Evolutionary conservation across 495 filamentous ascomycete species (phyloP), one percentile per base, ranked within the genome.

Genomic region (Hypoxylon crocopeplum): DNA sequence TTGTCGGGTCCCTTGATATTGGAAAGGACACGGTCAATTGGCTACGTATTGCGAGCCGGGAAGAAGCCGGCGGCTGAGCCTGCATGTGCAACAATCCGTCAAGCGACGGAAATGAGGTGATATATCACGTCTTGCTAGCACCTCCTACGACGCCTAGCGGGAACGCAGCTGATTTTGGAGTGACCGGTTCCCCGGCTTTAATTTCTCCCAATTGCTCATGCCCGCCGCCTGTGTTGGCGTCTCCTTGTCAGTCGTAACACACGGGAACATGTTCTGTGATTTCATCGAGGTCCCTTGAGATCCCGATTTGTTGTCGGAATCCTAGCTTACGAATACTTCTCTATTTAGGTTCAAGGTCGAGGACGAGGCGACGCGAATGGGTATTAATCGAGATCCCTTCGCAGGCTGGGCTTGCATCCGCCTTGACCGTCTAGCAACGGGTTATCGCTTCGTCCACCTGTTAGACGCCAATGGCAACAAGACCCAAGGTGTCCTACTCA

Each of bases 361-460:
- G 67, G 88, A 96, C 64, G 84, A 90, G 46, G 36, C 59, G 82
- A 59, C 36, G 47, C 54, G 67, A 48, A 59, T 52, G 54, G 69
- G 50, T 21, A 22, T 56, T 11, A 51, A 44, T 13, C 79, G 82
- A 56, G 88, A 93, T 58, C 74, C 84, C 22, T 67, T 92, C 15
- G 85, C 87, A 19, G 90, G 88, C 10, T 97, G 93, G 93, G 84
- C 90, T 24, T 96, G 93, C 72, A 87, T 96, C 66, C 85, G 91
- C 19, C 84, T 98, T 2, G 91, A 96, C 73, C 85, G 91, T 21
- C 72, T 97, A 11, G 85, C 84, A 60, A 76, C 80, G 32, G 93
- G 93, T 4, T 89, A 90, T 65, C 82, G 91, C 20, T 84, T 93
- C 44, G 70, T 98, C 32, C 84, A 85, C 40, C 79, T 98, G 16